Conservation (phyloP, 1,139 yeast genomes). For the Debaryomyces udenii region DNA sequence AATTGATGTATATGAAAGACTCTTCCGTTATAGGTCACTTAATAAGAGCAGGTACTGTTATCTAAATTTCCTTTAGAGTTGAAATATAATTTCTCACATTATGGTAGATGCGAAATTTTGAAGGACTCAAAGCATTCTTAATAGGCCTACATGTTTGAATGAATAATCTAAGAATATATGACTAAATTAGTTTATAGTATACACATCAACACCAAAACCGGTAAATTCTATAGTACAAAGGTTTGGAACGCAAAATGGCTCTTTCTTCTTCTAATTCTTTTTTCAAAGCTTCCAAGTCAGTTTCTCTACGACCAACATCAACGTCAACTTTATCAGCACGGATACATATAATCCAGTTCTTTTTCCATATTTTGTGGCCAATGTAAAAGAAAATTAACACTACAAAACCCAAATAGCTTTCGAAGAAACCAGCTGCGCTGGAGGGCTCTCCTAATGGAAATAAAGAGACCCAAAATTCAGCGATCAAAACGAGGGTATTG, state of each 20-base stretch:
- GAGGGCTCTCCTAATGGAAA: constrained; percentile 42
- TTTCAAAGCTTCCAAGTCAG: constrained; percentile 43
- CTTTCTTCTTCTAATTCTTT: constrained; percentile 46
- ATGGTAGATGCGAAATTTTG: neutral
- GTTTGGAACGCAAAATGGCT: constrained; percentile 35
- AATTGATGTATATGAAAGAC: neutral
- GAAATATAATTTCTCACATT: neutral
- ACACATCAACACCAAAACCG: constrained; percentile 36
- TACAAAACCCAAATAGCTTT: constrained; percentile 41
- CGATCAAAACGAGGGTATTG: constrained; percentile 35
- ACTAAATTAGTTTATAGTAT: neutral
- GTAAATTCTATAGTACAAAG: constrained; percentile 36
- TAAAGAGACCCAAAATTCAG: constrained; percentile 48
- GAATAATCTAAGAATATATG: too few relatives aligned
- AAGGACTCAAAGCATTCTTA: neutral
- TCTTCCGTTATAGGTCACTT: neutral
- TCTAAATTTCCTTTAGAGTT: too few relatives aligned
- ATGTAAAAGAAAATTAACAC: constrained; percentile 37
- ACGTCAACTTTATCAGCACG: constrained; percentile 43
- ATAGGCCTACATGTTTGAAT: neutral
- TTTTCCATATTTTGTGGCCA: constrained; percentile 42
- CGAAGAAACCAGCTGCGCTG: constrained; percentile 38
- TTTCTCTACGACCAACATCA: constrained; percentile 44
- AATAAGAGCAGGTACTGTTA: neutral
- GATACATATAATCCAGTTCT: constrained; percentile 35